These are phyloP conservation scores for Iris pallida DNA, from an alignment of 116 monocot species.

Conservation along the genomic window DNA sequence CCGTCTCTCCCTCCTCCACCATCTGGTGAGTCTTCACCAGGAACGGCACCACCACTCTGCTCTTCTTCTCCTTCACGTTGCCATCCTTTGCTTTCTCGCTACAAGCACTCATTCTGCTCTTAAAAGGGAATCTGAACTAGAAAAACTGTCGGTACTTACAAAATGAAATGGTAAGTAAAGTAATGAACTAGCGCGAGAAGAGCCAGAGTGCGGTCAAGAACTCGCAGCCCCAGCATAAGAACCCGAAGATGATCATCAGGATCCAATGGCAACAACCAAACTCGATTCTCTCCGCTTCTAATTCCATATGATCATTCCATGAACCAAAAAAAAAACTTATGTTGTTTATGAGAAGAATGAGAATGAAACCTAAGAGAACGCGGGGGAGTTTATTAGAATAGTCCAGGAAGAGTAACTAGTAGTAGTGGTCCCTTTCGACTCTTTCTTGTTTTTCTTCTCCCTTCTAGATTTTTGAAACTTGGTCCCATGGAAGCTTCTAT, in stretches of 20 bases:
- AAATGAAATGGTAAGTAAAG: not conserved
- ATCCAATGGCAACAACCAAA: conserved; percentile 22
- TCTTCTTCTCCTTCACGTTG: not conserved
- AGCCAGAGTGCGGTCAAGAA: conserved; percentile 56
- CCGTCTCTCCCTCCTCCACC: conserved; percentile 37
- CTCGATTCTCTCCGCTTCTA: not conserved
- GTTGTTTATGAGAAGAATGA: too few species aligned
- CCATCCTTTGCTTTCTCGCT: not conserved
- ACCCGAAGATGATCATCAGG: conserved; percentile 37
- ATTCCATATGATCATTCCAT: too few species aligned
- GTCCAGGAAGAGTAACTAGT: too few species aligned
- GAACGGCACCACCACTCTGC: conserved; percentile 34
- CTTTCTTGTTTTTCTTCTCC: too few species aligned
- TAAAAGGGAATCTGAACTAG: not conserved
- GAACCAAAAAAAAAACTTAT: too few species aligned
- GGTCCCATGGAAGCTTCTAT: too few species aligned
- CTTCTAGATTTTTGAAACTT: too few species aligned
- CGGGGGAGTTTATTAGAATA: too few species aligned
- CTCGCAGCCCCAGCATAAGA: conserved; percentile 68
- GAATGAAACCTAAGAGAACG: too few species aligned
- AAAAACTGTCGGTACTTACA: not conserved
- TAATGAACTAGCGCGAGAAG: conserved; percentile 30
- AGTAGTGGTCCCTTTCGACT: too few species aligned
- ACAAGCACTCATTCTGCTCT: not conserved
- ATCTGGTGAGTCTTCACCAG: conserved; percentile 40